Percentiles rank a stretch among this genome's conserved stretches.
Evolutionary conservation across 192 early-diverging fungal species (phyloP).

Genomic region (Geranomyces variabilis): DNA sequence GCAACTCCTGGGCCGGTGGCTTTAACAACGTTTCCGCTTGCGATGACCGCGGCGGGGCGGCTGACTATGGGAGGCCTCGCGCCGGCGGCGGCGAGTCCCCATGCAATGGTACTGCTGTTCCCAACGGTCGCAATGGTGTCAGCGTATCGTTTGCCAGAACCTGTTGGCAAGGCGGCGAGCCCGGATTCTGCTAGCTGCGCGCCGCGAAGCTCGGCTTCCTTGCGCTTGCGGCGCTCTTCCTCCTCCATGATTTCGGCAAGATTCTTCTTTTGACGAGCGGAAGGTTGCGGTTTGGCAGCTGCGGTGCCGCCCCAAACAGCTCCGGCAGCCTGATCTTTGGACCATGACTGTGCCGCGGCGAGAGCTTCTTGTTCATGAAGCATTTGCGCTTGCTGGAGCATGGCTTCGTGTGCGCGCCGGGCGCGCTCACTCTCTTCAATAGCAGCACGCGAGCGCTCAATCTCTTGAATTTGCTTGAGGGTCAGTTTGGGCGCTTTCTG

Average conservation of each 20-base stretch:
- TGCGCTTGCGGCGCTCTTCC: constrained; percentile 44
- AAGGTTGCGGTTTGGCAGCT: constrained; percentile 18
- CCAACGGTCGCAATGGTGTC: constrained; percentile 30
- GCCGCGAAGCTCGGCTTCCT: constrained; percentile 33
- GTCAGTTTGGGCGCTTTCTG: constrained; percentile 38
- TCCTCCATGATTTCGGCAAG: constrained; percentile 58
- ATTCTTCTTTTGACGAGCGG: constrained; percentile 28
- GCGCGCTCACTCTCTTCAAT: constrained; percentile 39
- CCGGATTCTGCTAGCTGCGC: constrained; percentile 11
- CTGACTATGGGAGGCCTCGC: constrained; percentile 12
- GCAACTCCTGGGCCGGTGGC: constrained; percentile 3
- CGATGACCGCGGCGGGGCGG: constrained; percentile 33
- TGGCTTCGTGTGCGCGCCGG: constrained; percentile 36
- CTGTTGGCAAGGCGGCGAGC: constrained; percentile 10
- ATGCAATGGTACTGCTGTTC: neutral
- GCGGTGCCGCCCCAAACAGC: constrained; percentile 27
- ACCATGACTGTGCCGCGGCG: constrained; percentile 25
- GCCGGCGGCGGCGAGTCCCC: constrained; percentile 20
- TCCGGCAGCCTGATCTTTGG: constrained; percentile 21
- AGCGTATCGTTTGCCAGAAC: constrained; percentile 50
- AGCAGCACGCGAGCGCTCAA: constrained; percentile 42
- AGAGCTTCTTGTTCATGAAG: constrained; percentile 44
- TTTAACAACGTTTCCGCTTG: constrained; percentile 37
- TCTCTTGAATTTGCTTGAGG: constrained; percentile 58
- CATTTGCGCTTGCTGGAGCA: constrained; percentile 46